Evolutionary conservation across 1,284 basidiomycete species (phyloP), one percentile per base, ranked within the genome.

Genomic region (Gomphus sp.): DNA sequence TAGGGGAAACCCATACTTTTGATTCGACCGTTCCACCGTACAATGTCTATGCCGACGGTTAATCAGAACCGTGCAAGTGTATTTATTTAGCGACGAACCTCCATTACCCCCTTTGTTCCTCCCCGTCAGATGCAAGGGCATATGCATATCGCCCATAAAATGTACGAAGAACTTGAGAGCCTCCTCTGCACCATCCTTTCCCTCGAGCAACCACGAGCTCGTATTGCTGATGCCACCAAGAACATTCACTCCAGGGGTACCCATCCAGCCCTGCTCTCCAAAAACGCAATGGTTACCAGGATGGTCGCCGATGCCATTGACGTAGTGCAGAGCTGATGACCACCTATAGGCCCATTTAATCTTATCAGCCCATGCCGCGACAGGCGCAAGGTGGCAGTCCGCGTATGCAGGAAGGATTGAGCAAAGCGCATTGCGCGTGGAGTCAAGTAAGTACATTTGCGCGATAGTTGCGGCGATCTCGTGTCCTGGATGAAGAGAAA

Each of bases 391-490:
- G 69, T 90, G 84, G 68, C 92, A 93, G n/a, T 71, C 67, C 3
- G 73, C 70, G 55, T 79, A 76, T 48, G 71, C 71, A 60, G 84
- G 81, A 63, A 95, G 84, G 60, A 80, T 74, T 14, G 64, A 54
- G 52, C 91, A 93, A 55, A 97, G 75, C 49, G 78, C 77, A 8
- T 82, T 77, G 56, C 87, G 78, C 1, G 89, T 87, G 2, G 75
- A 75, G 0, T 91, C 90, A 67, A 92, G 82, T 4, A 97, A 79
- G 70, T 96, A 85, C 58, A 93, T 90, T 70, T 97, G 91, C 0
- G 94, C 93, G 60, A 98, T 92, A 5, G 93, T 94, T 1, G 93
- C 94, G 1, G 93, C 83, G 51, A 96, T 89, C 73, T 95, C 89
- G 65, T 97, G 93, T 14, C 93, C 93, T 80, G 67, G 12, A 51